Conservation (phyloP, 352 stramenopile species). For the Plasmopara muralis region DNA sequence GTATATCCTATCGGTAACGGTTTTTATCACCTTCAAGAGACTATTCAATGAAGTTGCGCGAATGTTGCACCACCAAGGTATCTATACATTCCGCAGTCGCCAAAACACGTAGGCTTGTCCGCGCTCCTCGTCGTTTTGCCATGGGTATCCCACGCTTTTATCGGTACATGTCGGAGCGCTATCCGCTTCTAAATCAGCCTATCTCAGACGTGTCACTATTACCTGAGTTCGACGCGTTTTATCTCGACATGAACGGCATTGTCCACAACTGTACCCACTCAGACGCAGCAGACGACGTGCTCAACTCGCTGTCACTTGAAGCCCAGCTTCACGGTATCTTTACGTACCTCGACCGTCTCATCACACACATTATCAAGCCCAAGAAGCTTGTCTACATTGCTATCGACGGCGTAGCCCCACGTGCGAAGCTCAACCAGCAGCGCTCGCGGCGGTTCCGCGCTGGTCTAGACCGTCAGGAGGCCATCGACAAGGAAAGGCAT, state of each 20-base stretch:
- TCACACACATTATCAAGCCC: constrained; percentile 96
- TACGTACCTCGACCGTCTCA: constrained; percentile 90
- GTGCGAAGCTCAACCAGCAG: constrained; percentile 99
- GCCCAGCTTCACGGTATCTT: constrained; percentile 92
- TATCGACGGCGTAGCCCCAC: constrained; percentile 97
- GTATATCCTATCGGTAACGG: no score
- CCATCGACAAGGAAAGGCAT: constrained; percentile 56
- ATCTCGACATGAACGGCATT: constrained; percentile 99
- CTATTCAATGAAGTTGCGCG: constrained; percentile 4
- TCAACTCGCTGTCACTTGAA: constrained; percentile 88
- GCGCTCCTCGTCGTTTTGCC: constrained; percentile 1
- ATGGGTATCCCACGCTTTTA: constrained; percentile 94
- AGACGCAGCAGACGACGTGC: constrained; percentile 88
- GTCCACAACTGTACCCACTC: constrained; percentile 99
- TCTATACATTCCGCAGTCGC: constrained; percentile 3
- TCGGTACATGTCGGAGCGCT: constrained; percentile 91
- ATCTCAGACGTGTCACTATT: constrained; percentile 95
- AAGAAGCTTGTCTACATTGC: constrained; percentile 97
- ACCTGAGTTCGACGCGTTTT: constrained; percentile 98
- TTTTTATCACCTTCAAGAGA: no score
- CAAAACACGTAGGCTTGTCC: constrained; percentile 2
- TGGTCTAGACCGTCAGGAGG: constrained; percentile 68
- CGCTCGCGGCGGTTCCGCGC: constrained; percentile 92
- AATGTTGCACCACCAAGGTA: constrained; percentile 3
- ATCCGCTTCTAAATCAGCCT: constrained; percentile 98